Base-by-base conservation (phyloP, 169 alveolate genomes). In the Eimeria falciformis region DNA sequence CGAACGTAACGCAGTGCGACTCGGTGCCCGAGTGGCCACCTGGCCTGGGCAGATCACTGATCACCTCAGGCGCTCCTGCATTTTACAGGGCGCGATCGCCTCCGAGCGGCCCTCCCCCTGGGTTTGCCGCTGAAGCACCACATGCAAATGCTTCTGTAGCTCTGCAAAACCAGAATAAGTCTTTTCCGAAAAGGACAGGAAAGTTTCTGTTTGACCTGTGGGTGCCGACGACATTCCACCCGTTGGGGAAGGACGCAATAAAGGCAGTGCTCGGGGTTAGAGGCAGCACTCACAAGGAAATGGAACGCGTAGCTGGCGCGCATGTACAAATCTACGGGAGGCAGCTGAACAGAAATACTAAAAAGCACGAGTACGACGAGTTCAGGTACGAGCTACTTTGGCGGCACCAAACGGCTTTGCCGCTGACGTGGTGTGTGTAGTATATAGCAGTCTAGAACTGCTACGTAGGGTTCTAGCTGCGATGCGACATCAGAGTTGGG, bases 211-310 rank as follows among this genome's bases (percentile, higher is more conserved):
- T 87, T 79, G 92, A 87, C n/a, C 58, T 87, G 14, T 87, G 92
- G 92, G 92, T 87, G 23, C 92, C 92, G 7, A 87, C 92, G 12
- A 87, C 92, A 21, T 87, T 87, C 66, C 92, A 87, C 37, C 92
- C 92, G 1, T 27, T 53, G 50, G 81, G 85, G 2, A 23, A 46
- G 27, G 88, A 87, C 33, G 75, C 86, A 45, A 87, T 77, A 14
- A 55, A 79, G 56, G 78, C 55, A 18, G 79, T 87, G 43, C 87
- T 87, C 27, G 92, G 92, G 18, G 86, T 65, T n/a, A 75, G 81
- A 46, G 92, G 92, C 25, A 11, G 79, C 29, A 87, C 84, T 29
- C 92, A 87, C 66, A 87, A 87, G 21, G 92, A 87, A 25, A 40
- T 87, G 92, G 87, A 87, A 65, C 45, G 40, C 17, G 78, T 77